Base-by-base conservation (phyloP, 306 rosid species). In the Glycyrrhiza uralensis region DNA sequence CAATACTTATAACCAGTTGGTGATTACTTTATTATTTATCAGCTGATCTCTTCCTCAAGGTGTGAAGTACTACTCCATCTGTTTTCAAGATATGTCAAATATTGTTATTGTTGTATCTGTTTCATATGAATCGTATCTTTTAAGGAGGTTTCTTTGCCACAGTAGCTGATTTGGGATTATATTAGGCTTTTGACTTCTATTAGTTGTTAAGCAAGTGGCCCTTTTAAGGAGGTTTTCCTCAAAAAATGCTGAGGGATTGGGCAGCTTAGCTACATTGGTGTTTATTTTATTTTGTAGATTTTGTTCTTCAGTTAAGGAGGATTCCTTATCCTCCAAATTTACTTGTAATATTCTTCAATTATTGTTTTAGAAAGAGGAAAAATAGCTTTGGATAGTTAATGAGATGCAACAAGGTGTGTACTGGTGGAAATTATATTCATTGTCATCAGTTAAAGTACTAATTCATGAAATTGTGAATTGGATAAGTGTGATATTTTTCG, bases 381-480 rank as follows among this genome's bases (percentile, higher is more conserved):
- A 64, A 6, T 29, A 22, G 33, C 59, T 51, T 62, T 70, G 26
- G n/a, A 50, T 45, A 62, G 61, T 71, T 28, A 62, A 5, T 23
- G 29, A 49, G 54, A 69, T 52, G 84, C 55, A 51, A 6, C n/a
- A n/a, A 30, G 44, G 65, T 42, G 30, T 72, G 36, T 69, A 64
- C 24, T 24, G 15, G 36, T 7, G 39, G 28, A 65, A 35, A 28
- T 15, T 55, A 47, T 81, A 50, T 57, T 58, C 13, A 66, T 44
- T 51, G 62, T 55, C 66, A 57, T 84, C 24, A 38, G 17, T 58
- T 66, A 36, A 41, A 58, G 46, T 32, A 22, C 45, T 17, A 30
- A 71, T 38, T 50, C 45, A 49, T 63, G 76, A 30, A 56, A 2
- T 35, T 57, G 29, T 54, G 45, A 23, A 29, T 20, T 58, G 36